Base-by-base conservation (phyloP, 306 rosid species). In the Chamaecrista fasciculata region DNA sequence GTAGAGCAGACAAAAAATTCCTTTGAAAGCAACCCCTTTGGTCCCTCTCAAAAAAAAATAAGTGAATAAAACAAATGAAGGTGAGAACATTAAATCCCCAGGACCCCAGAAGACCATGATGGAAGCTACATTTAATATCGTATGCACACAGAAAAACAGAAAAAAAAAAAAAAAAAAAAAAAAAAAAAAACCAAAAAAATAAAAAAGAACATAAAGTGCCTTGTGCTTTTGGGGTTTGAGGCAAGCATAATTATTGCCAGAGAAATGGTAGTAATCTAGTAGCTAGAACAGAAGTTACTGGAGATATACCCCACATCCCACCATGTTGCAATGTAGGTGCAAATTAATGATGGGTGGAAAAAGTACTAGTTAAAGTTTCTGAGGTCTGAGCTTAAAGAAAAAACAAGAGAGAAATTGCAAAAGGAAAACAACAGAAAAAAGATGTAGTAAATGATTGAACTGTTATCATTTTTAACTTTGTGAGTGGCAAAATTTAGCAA, bases 311-410 rank as follows among this genome's bases (percentile, higher is more conserved):
- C 65, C 65, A 33, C 65, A 26, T 59, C 65, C 16, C 21, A 34
- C 65, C 46, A 9, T 16, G 9, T 46, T 59, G 63, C 62, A 29
- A 57, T 57, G 42, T 57, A 57, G 64, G 44, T 58, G 64, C 65
- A 18, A 19, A 59, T 33, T 59, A 59, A 59, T 59, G 65, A 59
- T 59, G 46, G 12, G 2, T 16, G 11, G 28, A 46, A 4, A 34
- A 59, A 34, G 46, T 4, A 31, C 4, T 26, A 34, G 26, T 18
- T 33, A 34, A 59, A 59, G 20, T 33, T 16, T 16, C 44, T 21
- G 15, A 33, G 44, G 65, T 3, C 44, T 21, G 15, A 33, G 44
- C 44, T 3, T 33, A 59, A 59, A 25, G 16, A 18, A 26, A 59
- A 33, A 59, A 59, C 43, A 40, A 11, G 43, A 57, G 36, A n/a